Evolutionary conservation across 208 protist species (phyloP).

Genomic region (Trypanosoma lewisi): DNA sequence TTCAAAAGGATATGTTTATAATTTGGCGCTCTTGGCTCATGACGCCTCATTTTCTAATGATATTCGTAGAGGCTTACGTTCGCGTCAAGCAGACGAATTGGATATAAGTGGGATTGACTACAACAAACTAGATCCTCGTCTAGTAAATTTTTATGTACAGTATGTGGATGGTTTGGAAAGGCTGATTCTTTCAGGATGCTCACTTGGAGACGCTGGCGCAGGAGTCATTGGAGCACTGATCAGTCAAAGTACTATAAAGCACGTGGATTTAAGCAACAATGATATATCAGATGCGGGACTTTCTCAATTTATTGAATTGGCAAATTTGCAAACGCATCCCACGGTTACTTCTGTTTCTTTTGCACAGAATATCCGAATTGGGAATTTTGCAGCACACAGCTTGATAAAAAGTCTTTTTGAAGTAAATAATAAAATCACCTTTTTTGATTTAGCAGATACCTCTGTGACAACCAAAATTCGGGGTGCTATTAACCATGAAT

Average conservation of each 20-base stretch:
- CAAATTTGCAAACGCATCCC: slow-evolving; percentile 45
- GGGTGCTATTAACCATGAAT: slow-evolving; percentile 50
- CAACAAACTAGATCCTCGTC: slow-evolving; percentile 55
- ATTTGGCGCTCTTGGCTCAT: slow-evolving; percentile 55
- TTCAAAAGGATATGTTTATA: slow-evolving; percentile 32
- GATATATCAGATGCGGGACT: slow-evolving; percentile 47
- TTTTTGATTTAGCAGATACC: slow-evolving; percentile 52
- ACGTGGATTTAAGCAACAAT: slow-evolving; percentile 47
- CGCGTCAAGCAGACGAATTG: slow-evolving; percentile 36
- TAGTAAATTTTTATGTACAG: slow-evolving; percentile 54
- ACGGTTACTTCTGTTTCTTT: slow-evolving; percentile 54
- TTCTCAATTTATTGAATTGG: slow-evolving; percentile 44
- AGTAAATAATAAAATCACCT: slow-evolving; percentile 50
- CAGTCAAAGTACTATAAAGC: slow-evolving; percentile 42
- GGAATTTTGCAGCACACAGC: slow-evolving; percentile 43
- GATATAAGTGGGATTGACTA: slow-evolving; percentile 45
- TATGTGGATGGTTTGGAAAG: slow-evolving; percentile 36
- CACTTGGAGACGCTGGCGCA: slow-evolving; percentile 40
- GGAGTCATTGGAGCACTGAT: slow-evolving; percentile 43
- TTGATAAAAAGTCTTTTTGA: slow-evolving; percentile 56
- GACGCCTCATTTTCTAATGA: slow-evolving; percentile 25
- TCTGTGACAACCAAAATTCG: slow-evolving; percentile 47
- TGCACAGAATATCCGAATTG: slow-evolving; percentile 49
- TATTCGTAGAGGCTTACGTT: slow-evolving; percentile 46
- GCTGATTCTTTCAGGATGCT: slow-evolving; percentile 59